A percentile compares a stretch with the other conserved stretches of the same genome.
Conservation (phyloP, 1,284 basidiomycete genomes). For the Singerocomus inundabilis region DNA sequence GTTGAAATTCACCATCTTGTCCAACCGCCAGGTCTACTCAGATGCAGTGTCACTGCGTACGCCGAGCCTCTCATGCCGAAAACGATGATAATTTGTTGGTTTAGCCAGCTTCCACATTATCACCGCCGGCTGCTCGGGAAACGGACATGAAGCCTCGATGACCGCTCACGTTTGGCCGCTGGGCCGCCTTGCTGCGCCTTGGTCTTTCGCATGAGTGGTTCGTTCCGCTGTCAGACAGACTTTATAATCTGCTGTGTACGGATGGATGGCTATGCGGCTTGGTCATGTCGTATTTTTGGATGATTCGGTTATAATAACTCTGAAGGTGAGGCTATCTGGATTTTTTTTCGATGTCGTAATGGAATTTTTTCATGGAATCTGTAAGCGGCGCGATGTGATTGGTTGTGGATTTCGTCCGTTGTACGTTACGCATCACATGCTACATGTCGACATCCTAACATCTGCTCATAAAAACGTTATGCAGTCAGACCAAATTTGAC, state of each 20-base stretch:
- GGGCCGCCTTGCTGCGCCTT: conserved; percentile 4
- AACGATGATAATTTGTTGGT: conserved; percentile 31
- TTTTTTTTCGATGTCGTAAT: too few species aligned
- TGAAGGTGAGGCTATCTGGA: too few species aligned
- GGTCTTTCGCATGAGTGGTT: conserved; percentile 43
- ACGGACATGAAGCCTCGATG: conserved; percentile 48
- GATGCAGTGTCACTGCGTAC: background rate
- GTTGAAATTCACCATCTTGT: conserved; percentile 9
- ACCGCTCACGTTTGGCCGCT: conserved; percentile 34
- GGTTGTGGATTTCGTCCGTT: too few species aligned
- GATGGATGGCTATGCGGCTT: conserved; percentile 2
- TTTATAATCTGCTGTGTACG: too few species aligned
- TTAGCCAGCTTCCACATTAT: conserved; percentile 34
- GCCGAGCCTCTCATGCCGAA: conserved; percentile 16
- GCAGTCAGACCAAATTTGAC: too few species aligned
- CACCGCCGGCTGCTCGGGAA: conserved; percentile 42
- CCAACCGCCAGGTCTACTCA: conserved; percentile 2
- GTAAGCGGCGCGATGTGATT: too few species aligned
- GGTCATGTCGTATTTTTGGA: background rate
- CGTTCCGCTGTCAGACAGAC: conserved; percentile 67
- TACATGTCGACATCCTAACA: too few species aligned
- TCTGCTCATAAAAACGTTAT: too few species aligned
- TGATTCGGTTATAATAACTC: too few species aligned
- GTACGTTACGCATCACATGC: too few species aligned
- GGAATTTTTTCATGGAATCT: too few species aligned